Evolutionary conservation across 257 asterid species (phyloP).

Genomic region (Penstemon davidsonii): DNA sequence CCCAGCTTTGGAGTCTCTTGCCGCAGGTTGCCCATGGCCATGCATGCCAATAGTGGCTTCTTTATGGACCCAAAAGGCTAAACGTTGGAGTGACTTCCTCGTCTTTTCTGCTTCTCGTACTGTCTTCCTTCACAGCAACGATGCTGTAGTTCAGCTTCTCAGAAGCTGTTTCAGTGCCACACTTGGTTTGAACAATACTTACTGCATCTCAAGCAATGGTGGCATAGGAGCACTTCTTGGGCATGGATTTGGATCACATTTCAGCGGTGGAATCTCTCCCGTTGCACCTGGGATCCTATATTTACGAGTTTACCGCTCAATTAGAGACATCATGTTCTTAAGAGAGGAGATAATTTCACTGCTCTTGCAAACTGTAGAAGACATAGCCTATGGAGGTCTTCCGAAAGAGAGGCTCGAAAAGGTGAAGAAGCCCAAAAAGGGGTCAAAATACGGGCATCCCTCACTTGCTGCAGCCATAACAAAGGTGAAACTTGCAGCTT

Average conservation of each 20-base stretch:
- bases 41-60: conserved; percentile 99
- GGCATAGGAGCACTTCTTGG: conserved; percentile 93
- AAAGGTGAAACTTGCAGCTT: conserved; percentile 83
- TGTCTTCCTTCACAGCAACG: conserved; percentile 87
- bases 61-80: conserved; percentile 93
- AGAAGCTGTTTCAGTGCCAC: conserved; percentile 71
- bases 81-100: conserved; percentile 90
- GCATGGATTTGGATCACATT: conserved; percentile 96
- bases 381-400: conserved; percentile 46
- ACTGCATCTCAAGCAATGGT: conserved; percentile 67
- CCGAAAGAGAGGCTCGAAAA: conserved; percentile 33
- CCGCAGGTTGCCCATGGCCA: conserved; percentile 99
- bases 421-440: conserved; percentile 42
- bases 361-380: conserved; percentile 75
- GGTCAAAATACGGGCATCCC: conserved; percentile 43
- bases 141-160: conserved; percentile 88
- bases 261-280: conserved; percentile 80
- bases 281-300: conserved; percentile 95
- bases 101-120: conserved; percentile 94
- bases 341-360: conserved; percentile 75
- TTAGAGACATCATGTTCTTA: conserved; percentile 82
- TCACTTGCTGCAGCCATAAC: conserved; percentile 75
- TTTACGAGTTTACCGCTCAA: conserved; percentile 75
- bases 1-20: conserved; percentile 93
- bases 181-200: conserved; percentile 58